Conservation (phyloP, 208 protist genomes). For the Leptomonas seymouri region DNA sequence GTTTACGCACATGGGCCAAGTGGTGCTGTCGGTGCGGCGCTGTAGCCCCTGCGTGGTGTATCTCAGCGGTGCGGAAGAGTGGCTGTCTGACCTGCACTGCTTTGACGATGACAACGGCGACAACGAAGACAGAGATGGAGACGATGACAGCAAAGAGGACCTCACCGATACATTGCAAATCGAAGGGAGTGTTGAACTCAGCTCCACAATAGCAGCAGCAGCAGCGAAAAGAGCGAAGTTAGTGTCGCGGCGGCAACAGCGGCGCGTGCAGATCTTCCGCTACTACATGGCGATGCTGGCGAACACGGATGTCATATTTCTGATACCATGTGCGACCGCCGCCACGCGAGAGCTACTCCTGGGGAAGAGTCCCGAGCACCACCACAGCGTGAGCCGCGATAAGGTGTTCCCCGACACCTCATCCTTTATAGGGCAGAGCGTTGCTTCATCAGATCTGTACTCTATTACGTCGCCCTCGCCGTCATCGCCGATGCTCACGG, state of each 20-base stretch:
- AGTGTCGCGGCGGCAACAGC: conserved; percentile 15
- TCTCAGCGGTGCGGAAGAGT: conserved; percentile 66
- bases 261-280: conserved; percentile 40
- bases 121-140: neutral
- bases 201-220: neutral
- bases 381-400: neutral
- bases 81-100: conserved; percentile 41
- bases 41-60: conserved; percentile 66
- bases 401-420: neutral
- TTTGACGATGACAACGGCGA: conserved; percentile 19
- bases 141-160: neutral
- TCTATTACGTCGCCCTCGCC: conserved; percentile 19
- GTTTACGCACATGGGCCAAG: conserved; percentile 58
- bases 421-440: neutral
- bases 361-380: conserved; percentile 4
- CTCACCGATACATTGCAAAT: neutral
- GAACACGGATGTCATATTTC: conserved; percentile 62
- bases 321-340: conserved; percentile 49
- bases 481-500: conserved; percentile 21
- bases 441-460: conserved; percentile 1
- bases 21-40: conserved; percentile 54
- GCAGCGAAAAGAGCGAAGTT: neutral
- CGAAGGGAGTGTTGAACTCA: neutral
- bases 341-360: conserved; percentile 26
- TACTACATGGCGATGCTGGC: conserved; percentile 71